These are phyloP conservation scores for Megacollybia platyphylla DNA, from an alignment of 1,284 basidiomycete genomes.

Conservation along the genomic window DNA sequence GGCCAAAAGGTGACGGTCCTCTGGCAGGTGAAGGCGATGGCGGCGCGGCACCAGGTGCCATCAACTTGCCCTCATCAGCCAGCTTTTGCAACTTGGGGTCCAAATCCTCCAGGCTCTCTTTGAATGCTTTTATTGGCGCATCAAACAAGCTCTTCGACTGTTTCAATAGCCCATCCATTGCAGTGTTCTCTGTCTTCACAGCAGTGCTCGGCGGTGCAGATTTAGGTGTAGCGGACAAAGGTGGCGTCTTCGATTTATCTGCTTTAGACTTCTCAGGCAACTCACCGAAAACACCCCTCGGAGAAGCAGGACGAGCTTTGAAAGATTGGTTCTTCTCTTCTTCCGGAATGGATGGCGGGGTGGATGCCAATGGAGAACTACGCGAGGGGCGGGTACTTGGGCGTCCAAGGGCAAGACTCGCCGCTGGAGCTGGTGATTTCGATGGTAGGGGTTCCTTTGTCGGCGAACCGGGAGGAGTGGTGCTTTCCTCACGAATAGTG, in stretches of 20 bases:
- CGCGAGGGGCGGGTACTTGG: slow-evolving; percentile 45
- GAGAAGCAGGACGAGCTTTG: background rate
- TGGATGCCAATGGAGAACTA: slow-evolving; percentile 48
- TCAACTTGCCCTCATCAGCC: background rate
- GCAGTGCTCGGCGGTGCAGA: too few species aligned
- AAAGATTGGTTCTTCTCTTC: slow-evolving; percentile 11
- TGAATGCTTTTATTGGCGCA: background rate
- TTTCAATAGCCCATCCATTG: too few species aligned
- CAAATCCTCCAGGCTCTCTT: background rate
- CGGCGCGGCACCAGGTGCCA: background rate
- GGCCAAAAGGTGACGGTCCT: background rate
- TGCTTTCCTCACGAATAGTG: slow-evolving; percentile 18
- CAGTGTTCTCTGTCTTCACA: too few species aligned
- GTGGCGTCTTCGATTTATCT: too few species aligned
- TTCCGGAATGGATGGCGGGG: slow-evolving; percentile 30
- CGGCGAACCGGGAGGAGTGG: slow-evolving; percentile 48
- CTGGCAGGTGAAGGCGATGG: background rate
- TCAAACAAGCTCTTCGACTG: too few species aligned
- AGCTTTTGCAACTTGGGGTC: background rate
- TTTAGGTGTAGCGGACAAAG: too few species aligned
- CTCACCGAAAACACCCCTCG: background rate
- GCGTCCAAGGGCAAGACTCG: slow-evolving; percentile 31
- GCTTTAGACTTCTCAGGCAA: too few species aligned
- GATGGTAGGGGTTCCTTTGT: slow-evolving; percentile 18
- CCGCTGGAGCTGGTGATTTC: slow-evolving; percentile 14